Evolutionary conservation across 1,139 yeast species (phyloP).

Genomic region (Yamadazyma diddensiae): DNA sequence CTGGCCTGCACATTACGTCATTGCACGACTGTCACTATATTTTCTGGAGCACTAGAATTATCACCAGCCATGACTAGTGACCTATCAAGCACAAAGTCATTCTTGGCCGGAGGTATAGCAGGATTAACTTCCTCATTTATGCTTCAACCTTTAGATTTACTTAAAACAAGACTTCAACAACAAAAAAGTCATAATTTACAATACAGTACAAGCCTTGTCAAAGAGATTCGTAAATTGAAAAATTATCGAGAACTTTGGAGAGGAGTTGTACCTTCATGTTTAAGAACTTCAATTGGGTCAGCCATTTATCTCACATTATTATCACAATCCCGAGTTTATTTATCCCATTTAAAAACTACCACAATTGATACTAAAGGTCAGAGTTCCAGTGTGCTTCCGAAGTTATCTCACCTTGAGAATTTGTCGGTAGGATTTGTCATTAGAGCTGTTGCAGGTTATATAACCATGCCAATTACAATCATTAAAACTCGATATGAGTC

Average conservation of each 20-base stretch:
- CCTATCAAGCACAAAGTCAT: slow-evolving; percentile 16
- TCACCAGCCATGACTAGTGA: slow-evolving; percentile 13
- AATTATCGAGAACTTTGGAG: slow-evolving; percentile 71
- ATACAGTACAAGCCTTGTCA: slow-evolving; percentile 34
- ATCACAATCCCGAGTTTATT: slow-evolving; percentile 54
- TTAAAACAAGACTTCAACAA: slow-evolving; percentile 90
- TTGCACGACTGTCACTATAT: too few species aligned
- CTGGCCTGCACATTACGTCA: too few species aligned
- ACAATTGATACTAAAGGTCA: not conserved
- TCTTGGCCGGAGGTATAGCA: slow-evolving; percentile 70
- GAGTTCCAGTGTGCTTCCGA: slow-evolving; percentile 50
- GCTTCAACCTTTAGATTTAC: slow-evolving; percentile 85
- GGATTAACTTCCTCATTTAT: slow-evolving; percentile 81
- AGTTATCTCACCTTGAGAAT: slow-evolving; percentile 67
- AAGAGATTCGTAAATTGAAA: slow-evolving; percentile 46
- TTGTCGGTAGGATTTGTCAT: slow-evolving; percentile 74
- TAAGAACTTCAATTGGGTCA: slow-evolving; percentile 88
- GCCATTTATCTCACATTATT: slow-evolving; percentile 78
- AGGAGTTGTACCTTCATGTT: slow-evolving; percentile 87
- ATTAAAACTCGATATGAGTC: slow-evolving; percentile 87
- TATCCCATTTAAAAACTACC: slow-evolving; percentile 36
- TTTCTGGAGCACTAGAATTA: not conserved
- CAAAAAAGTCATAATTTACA: slow-evolving; percentile 37
- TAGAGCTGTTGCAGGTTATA: slow-evolving; percentile 76
- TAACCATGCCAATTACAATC: slow-evolving; percentile 98